Conservation (phyloP, 768 basidiomycete genomes). For the Rhodotorula paludigena region DNA sequence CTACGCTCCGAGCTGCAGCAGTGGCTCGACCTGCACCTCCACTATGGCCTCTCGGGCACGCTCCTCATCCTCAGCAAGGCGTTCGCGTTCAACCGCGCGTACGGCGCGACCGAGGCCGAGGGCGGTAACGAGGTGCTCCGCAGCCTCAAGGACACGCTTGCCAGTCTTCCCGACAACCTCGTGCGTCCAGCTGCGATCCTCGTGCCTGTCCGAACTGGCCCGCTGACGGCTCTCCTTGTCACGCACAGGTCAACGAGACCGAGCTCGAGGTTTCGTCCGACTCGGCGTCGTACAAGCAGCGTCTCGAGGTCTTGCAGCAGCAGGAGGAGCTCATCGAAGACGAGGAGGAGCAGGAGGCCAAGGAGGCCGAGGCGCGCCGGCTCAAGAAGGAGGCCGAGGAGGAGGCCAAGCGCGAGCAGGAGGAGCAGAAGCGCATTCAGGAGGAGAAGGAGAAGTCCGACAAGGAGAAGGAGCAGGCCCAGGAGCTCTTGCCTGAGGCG, state of each 20-base stretch:
- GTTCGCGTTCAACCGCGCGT: conserved; percentile 79
- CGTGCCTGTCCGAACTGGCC: conserved; percentile 74
- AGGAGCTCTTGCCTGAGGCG: conserved; percentile 78
- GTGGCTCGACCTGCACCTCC: conserved; percentile 88
- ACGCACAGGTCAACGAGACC: conserved; percentile 79
- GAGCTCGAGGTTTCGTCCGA: conserved; percentile 94
- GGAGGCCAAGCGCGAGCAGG: conserved; percentile 56
- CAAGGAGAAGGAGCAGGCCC: conserved; percentile 51
- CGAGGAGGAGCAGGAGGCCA: conserved; percentile 88
- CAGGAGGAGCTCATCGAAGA: conserved; percentile 99
- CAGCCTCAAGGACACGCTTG: conserved; percentile 82
- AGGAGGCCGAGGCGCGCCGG: conserved; percentile 88
- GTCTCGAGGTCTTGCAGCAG: conserved; percentile 92
- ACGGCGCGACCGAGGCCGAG: conserved; percentile 54
- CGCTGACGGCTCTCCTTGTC: background rate
- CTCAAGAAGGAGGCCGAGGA: conserved; percentile 73
- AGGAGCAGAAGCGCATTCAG: conserved; percentile 43
- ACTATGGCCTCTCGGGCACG: conserved; percentile 82
- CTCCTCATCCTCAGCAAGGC: conserved; percentile 89
- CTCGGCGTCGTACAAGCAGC: conserved; percentile 92
- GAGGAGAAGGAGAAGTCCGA: conserved; percentile 24
- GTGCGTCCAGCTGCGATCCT: background rate
- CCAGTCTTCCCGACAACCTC: conserved; percentile 6
- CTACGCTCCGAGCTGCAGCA: conserved; percentile 82
- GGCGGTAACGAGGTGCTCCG: conserved; percentile 76